These are phyloP conservation scores for Penicillium freii DNA, from an alignment of 2,329 filamentous ascomycete genomes.

Conservation along the genomic window DNA sequence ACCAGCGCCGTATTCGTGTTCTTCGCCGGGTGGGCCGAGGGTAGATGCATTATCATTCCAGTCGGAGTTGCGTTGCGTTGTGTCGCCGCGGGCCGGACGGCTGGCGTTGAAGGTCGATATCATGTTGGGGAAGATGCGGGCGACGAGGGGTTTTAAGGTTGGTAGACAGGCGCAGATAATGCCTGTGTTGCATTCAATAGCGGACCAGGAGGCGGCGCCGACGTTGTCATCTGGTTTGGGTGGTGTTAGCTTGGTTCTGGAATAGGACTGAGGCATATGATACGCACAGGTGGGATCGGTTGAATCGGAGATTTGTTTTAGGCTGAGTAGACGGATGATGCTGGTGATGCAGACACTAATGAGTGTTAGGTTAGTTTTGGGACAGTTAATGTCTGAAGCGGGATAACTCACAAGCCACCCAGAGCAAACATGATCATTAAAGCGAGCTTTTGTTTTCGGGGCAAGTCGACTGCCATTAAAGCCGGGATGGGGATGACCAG, in stretches of 20 bases:
- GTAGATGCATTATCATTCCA: constrained; percentile 32
- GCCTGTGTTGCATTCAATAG: constrained; percentile 42
- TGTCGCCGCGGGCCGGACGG: constrained; percentile 15
- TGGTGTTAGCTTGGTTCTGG: constrained; percentile 5
- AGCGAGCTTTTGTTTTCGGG: constrained; percentile 42
- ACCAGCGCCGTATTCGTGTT: constrained; percentile 28
- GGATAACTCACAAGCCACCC: constrained; percentile 36
- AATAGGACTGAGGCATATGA: background rate
- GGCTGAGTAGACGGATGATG: constrained; percentile 32
- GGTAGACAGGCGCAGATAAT: constrained; percentile 46
- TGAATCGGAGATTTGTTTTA: constrained; percentile 35
- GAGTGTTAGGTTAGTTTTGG: background rate
- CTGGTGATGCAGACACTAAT: constrained; percentile 37
- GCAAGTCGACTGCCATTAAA: constrained; percentile 41
- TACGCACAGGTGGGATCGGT: constrained; percentile 36
- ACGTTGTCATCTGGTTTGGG: constrained; percentile 33
- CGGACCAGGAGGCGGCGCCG: constrained; percentile 38
- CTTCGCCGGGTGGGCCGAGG: constrained; percentile 28
- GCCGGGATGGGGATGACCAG: constrained; percentile 48
- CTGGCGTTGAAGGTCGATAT: constrained; percentile 27
- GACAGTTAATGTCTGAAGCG: background rate
- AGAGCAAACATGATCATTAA: constrained; percentile 45
- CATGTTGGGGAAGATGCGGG: constrained; percentile 31
- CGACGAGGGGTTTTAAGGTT: constrained; percentile 38
- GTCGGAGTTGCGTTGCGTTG: constrained; percentile 22